phyloP scores from a whole-genome alignment of 495 filamentous ascomycete genomes.

The Hypoxylon crocopeplum region DNA sequence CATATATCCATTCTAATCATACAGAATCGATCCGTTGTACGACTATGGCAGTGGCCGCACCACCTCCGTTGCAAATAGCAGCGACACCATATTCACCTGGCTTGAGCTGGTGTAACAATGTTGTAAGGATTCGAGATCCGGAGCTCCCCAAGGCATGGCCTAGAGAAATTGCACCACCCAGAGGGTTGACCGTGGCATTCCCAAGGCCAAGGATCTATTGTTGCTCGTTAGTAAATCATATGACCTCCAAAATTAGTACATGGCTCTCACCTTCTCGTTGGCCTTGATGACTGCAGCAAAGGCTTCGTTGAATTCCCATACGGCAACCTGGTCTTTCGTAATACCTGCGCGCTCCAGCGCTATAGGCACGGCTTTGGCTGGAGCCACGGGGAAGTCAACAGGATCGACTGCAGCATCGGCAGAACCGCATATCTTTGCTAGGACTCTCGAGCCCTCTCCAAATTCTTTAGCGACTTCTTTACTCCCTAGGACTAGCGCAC shows the following conservation, averaged over 20 bases:
- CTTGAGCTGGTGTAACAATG: conserved; percentile 87
- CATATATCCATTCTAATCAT: conserved; percentile 32
- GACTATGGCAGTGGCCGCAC: conserved; percentile 89
- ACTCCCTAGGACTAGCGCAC: conserved; percentile 84
- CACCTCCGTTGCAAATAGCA: conserved; percentile 96
- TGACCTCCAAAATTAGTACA: neutral
- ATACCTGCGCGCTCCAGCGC: conserved; percentile 90
- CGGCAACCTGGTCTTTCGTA: conserved; percentile 82
- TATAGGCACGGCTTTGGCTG: conserved; percentile 88
- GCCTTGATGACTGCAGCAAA: conserved; percentile 97
- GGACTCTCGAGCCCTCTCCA: conserved; percentile 72
- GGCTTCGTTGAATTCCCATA: conserved; percentile 99
- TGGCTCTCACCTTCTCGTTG: conserved; percentile 75
- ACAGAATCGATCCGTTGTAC: conserved; percentile 84
- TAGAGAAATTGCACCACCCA: conserved; percentile 92
- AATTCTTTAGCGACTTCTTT: conserved; percentile 77
- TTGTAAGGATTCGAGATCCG: conserved; percentile 89
- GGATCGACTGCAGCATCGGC: conserved; percentile 94
- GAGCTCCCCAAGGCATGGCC: conserved; percentile 95
- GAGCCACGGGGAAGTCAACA: conserved; percentile 94
- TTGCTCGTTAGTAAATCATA: conserved; percentile 32
- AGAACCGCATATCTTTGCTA: conserved; percentile 82
- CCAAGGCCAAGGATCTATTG: conserved; percentile 78
- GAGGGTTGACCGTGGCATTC: conserved; percentile 78
- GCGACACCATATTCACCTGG: conserved; percentile 92